Base-by-base conservation (phyloP, 768 basidiomycete genomes). In the Strobilomyces echinocephalus region DNA sequence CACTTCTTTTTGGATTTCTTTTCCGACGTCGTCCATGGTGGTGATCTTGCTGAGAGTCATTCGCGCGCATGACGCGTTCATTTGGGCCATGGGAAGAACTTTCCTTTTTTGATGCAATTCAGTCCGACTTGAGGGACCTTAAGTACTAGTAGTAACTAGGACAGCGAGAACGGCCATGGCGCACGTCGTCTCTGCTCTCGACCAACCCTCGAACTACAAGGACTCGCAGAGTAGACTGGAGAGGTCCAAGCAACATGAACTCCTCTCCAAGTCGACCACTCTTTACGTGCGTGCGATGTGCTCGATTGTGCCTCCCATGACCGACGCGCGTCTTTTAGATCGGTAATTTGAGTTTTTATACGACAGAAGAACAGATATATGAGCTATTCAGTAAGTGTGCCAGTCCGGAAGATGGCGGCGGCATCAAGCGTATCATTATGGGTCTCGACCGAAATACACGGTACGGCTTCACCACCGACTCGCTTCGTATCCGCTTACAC, bases 161-260 rank as follows among this genome's bases (percentile, higher is more conserved):
- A 50, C 44, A 46, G 30, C 43, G 43, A 44, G 36, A 54, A 67
- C 62, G 61, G 66, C 61, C 68, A 91, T 91, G 93, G 84, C 94
- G 40, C 87, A 95, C 76, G 85, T 95, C 62, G 86, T 95, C 44
- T 65, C 79, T 28, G 72, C 87, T 33, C 79, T 97, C 60, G 95
- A 97, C 74, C 88, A 92, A 70, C 95, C 94, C 43, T 97, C 94
- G 6, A 92, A 93, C 70, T 99, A 99, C 74, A 92, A 94, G 69
- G 95, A 99, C 72, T 95, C 91, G 14, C 89, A 95, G 72, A 76
- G 79, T 36, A 82, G 87, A 51, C 73, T 93, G 49, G 88, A 97
- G 74, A 79, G 88, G 57, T 78, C 82, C 60, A 85, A 71, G 59
- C 92, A 95, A 66, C 80, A 85, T 60, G 87, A 92, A 8, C 67